Evolutionary conservation across 805 yeast genomes (phyloP).

Genomic region (Yarrowia osloensis): DNA sequence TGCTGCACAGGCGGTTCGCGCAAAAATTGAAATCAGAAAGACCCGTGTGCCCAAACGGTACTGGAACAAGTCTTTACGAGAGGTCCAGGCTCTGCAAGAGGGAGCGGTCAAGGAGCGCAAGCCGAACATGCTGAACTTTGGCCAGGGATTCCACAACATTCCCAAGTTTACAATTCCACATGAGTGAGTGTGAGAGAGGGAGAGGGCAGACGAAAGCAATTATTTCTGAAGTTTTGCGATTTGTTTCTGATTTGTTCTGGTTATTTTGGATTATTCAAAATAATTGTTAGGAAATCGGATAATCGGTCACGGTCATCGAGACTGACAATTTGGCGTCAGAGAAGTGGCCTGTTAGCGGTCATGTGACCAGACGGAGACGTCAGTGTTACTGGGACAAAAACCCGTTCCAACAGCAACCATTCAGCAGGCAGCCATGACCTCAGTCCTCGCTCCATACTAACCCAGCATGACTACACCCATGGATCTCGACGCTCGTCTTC

Average conservation of each 20-base stretch:
- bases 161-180: constrained; percentile 22
- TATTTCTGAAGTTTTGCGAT: neutral
- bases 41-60: constrained; percentile 52
- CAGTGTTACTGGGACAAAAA: no score
- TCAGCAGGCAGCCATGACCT: no score
- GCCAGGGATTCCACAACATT: neutral
- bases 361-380: no score
- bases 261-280: neutral
- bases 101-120: neutral
- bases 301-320: no score
- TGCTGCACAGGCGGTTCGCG: constrained; percentile 42
- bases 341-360: no score
- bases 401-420: no score
- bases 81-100: neutral
- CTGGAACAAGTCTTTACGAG: constrained; percentile 44
- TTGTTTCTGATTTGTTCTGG: neutral
- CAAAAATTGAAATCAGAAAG: constrained; percentile 48
- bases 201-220: neutral
- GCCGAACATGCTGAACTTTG: neutral
- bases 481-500: neutral
- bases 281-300: neutral
- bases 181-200: neutral
- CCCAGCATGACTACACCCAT: constrained; percentile 3
- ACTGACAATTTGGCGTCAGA: no score
- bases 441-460: no score